Evolutionary conservation across 768 basidiomycete genomes (phyloP), one percentile per base, ranked within the genome.

Genomic region (Phylloporus scabripes): DNA sequence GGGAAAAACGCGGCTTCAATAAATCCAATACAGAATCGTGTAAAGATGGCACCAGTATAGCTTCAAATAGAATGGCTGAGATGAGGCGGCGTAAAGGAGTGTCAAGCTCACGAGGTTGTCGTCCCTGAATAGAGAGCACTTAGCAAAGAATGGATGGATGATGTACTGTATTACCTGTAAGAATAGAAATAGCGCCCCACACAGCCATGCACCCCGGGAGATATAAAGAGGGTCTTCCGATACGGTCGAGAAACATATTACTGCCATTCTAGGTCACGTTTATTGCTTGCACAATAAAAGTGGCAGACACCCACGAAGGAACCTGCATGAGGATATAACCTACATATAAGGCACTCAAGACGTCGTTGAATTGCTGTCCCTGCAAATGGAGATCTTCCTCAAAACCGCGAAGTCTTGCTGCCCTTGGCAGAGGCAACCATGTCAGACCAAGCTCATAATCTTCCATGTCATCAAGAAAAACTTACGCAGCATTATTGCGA

Each of bases 311-410:
- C 60, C 56, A 83, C 81, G 82, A 85, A 29, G 86, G 86, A 46
- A 89, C 75, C 62, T 89, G 87, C 85, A 87, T 87, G 33, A 86
- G 65, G 49, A 84, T 84, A 60, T 88, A 88, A 14, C 84, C 85
- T 28, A 83, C 72, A 54, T 84, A 85, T 42, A 85, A 72, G 45
- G 84, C 78, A 36, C 82, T 82, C 36, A 89, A 65, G 14, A 88
- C 65, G 0, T 84, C 81, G 10, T 80, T 75, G 60, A 87, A 89
- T 56, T 88, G 73, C 46, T 74, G 67, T 33, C 78, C 82, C 53
- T 76, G 66, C 15, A 89, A 70, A 33, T 77, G 67, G 26, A 89
- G 73, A 63, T 89, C 86, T 42, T 72, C 69, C 59, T 86, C 82
- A 46, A 89, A 83, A 0, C 87, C 87, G 29, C 79, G 74, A 36